Evolutionary conservation across 805 yeast genomes (phyloP).

Genomic region (Hanseniaspora pseudoguilliermondii): DNA sequence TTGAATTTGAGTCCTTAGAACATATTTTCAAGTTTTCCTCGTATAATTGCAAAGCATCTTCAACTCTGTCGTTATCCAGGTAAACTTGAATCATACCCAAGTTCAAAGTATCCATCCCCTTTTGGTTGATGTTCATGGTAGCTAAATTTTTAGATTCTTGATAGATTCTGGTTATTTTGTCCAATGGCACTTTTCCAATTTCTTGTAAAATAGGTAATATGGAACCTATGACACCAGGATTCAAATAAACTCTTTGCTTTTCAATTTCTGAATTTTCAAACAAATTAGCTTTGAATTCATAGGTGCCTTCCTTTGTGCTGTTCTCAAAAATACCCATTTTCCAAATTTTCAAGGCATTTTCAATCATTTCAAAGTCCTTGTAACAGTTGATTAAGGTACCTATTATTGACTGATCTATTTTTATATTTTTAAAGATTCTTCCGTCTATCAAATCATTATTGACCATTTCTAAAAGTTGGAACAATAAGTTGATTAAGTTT

Average conservation of each 20-base stretch:
- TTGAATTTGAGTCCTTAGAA: constrained; percentile 33
- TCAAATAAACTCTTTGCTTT: constrained; percentile 30
- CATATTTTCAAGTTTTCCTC: constrained; percentile 36
- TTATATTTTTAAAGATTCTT: constrained; percentile 18
- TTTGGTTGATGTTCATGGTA: constrained; percentile 24
- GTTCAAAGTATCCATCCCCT: constrained; percentile 30
- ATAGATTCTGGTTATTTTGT: constrained; percentile 47
- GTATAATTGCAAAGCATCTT: constrained; percentile 53
- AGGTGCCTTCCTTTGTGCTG: constrained; percentile 23
- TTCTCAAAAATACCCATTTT: constrained; percentile 42
- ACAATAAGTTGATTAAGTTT: constrained; percentile 39
- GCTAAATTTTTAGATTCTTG: constrained; percentile 31
- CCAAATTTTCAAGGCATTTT: constrained; percentile 62
- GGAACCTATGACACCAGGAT: constrained; percentile 55
- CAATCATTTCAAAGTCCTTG: constrained; percentile 46
- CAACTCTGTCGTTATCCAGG: constrained; percentile 48
- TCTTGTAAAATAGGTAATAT: constrained; percentile 55
- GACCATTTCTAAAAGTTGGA: constrained; percentile 40
- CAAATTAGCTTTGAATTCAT: constrained; percentile 17
- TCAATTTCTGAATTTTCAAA: constrained; percentile 16
- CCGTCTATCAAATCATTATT: constrained; percentile 34
- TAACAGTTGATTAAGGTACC: constrained; percentile 46
- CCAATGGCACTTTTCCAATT: constrained; percentile 43
- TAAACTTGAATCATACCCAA: constrained; percentile 67
- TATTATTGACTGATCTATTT: constrained; percentile 40